These are phyloP conservation scores for Eragrostis nindensis DNA, from an alignment of 176 grass and related monocot genomes.

Conservation along the genomic window DNA sequence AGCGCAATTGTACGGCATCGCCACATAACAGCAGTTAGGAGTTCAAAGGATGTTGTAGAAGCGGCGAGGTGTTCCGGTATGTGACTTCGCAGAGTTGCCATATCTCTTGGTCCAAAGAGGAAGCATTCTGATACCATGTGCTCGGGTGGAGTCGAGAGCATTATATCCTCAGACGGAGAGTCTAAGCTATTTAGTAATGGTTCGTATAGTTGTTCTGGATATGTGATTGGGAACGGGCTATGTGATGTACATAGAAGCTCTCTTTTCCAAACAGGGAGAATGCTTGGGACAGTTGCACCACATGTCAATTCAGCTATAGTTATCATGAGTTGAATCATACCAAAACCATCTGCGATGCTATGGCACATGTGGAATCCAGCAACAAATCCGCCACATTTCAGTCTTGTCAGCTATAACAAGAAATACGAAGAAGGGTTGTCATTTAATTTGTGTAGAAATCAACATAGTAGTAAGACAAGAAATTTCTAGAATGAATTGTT, in stretches of 20 bases:
- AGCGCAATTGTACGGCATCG: slow-evolving; percentile 30
- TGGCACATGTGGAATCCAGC: slow-evolving; percentile 54
- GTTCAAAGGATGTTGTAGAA: slow-evolving; percentile 33
- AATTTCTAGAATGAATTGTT: too few relatives aligned
- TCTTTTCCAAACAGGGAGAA: slow-evolving; percentile 51
- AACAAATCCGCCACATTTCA: slow-evolving; percentile 57
- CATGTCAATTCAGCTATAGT: slow-evolving; percentile 46
- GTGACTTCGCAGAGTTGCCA: not conserved
- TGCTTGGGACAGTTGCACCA: slow-evolving; percentile 24
- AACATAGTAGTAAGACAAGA: not conserved
- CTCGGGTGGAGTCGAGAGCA: slow-evolving; percentile 29
- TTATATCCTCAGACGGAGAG: slow-evolving; percentile 6
- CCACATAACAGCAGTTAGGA: slow-evolving; percentile 47
- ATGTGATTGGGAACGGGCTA: not conserved
- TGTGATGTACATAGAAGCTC: slow-evolving; percentile 30
- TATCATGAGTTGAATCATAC: slow-evolving; percentile 46
- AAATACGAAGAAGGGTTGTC: not conserved
- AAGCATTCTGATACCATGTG: slow-evolving; percentile 43
- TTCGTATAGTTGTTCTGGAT: not conserved
- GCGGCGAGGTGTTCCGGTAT: not conserved
- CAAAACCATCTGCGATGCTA: slow-evolving; percentile 54
- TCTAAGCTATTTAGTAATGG: not conserved
- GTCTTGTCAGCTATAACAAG: slow-evolving; percentile 44
- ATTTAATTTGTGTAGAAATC: not conserved
- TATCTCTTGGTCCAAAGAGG: slow-evolving; percentile 44